These are phyloP conservation scores for Capsicum baccatum DNA, from an alignment of 257 asterid species.

Conservation along the genomic window DNA sequence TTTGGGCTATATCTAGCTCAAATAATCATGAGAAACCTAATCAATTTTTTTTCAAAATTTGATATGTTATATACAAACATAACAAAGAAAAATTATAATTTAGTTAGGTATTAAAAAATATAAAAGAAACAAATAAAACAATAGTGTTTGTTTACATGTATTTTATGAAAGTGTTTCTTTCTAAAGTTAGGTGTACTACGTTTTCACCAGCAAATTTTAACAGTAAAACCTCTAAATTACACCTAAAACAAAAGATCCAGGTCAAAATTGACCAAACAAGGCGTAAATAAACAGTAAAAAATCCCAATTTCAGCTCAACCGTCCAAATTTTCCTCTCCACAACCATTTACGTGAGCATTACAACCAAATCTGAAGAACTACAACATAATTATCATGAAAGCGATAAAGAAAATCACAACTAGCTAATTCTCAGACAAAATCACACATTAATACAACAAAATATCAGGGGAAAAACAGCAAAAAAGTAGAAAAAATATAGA, in stretches of 20 bases:
- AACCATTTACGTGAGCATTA: background rate
- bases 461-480: background rate
- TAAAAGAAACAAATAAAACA: too few relatives aligned
- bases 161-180: background rate
- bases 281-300: background rate
- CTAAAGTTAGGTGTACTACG: background rate
- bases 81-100: too few relatives aligned
- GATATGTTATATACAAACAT: too few relatives aligned
- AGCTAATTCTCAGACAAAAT: background rate
- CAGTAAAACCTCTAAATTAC: background rate
- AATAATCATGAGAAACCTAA: too few relatives aligned
- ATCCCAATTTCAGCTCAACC: background rate
- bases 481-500: too few relatives aligned
- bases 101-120: too few relatives aligned
- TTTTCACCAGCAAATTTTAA: background rate
- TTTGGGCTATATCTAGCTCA: too few relatives aligned
- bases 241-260: slow-evolving; percentile 13
- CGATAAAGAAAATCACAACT: background rate
- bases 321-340: background rate
- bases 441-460: background rate
- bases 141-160: background rate
- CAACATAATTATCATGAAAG: background rate
- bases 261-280: background rate
- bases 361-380: slow-evolving; percentile 1
- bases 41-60: too few relatives aligned